Evolutionary conservation across 2,329 filamentous ascomycete species (phyloP).

Genomic region (Microsporum canis): DNA sequence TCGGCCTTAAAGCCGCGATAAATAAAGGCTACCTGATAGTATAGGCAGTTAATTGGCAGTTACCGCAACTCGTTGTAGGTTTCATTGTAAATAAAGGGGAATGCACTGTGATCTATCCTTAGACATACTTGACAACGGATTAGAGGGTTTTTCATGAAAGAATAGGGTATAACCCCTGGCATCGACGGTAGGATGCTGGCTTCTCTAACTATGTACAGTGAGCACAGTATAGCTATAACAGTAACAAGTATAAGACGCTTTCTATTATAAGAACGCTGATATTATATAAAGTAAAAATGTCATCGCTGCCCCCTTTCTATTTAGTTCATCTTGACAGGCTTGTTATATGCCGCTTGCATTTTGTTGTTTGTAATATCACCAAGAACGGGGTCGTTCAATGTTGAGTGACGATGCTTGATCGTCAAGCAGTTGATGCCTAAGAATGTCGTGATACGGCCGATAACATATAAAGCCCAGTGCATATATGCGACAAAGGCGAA

Average conservation of each 20-base stretch:
- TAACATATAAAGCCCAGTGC: constrained; percentile 83
- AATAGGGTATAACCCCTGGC: neutral
- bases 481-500: constrained; percentile 81
- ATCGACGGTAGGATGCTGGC: neutral
- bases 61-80: neutral
- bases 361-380: neutral
- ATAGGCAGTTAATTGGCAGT: neutral
- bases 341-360: neutral
- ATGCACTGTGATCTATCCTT: neutral
- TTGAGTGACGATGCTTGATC: constrained; percentile 42
- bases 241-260: neutral
- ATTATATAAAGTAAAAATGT: neutral
- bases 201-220: neutral
- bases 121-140: neutral
- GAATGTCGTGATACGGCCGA: constrained; percentile 81
- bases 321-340: constrained; percentile 1
- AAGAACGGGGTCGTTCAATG: neutral
- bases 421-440: constrained; percentile 91
- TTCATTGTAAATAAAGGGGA: too few relatives aligned
- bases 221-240: neutral
- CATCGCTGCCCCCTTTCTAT: neutral
- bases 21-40: neutral
- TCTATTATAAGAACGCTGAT: neutral
- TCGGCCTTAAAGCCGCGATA: neutral
- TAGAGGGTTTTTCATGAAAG: neutral